These are phyloP conservation scores for Plasmodium knowlesi DNA, from an alignment of 169 alveolate species.

Conservation along the genomic window DNA sequence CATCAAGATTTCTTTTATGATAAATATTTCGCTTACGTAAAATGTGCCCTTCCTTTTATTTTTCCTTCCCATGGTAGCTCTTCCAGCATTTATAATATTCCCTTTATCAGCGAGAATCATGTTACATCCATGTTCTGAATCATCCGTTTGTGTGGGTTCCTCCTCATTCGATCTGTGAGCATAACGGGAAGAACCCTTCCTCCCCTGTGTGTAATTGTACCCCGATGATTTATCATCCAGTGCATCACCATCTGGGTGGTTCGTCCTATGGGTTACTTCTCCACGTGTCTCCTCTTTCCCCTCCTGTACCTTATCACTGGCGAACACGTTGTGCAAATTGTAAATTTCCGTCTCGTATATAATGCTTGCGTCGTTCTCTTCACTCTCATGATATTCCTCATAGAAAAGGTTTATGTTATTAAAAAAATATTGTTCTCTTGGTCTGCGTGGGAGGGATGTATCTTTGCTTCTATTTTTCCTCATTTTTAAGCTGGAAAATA, in stretches of 20 bases:
- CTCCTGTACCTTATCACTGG: background rate
- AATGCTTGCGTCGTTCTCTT: slow-evolving; percentile 16
- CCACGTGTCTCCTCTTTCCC: background rate
- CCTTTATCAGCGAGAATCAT: background rate
- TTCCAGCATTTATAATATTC: background rate
- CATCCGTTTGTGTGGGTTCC: background rate
- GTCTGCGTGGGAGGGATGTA: background rate
- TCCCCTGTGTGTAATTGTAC: background rate
- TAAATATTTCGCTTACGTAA: slow-evolving; percentile 72
- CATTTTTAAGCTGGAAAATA: slow-evolving; percentile 43
- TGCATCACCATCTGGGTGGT: background rate
- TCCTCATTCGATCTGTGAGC: background rate
- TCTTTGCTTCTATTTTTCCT: slow-evolving; percentile 42
- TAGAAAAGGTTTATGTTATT: slow-evolving; percentile 56
- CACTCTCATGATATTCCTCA: slow-evolving; percentile 42
- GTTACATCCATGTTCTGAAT: background rate
- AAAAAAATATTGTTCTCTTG: slow-evolving; percentile 71
- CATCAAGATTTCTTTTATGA: slow-evolving; percentile 69
- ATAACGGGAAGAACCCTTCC: background rate
- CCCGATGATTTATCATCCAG: background rate
- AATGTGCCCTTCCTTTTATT: slow-evolving; percentile 19
- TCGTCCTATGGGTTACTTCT: background rate
- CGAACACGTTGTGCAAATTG: slow-evolving; percentile 58
- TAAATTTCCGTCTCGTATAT: slow-evolving; percentile 73
- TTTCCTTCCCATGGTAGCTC: background rate